Evolutionary conservation across 2,329 filamentous ascomycete genomes (phyloP).

Genomic region (Sporothrix pseudoabietina): DNA sequence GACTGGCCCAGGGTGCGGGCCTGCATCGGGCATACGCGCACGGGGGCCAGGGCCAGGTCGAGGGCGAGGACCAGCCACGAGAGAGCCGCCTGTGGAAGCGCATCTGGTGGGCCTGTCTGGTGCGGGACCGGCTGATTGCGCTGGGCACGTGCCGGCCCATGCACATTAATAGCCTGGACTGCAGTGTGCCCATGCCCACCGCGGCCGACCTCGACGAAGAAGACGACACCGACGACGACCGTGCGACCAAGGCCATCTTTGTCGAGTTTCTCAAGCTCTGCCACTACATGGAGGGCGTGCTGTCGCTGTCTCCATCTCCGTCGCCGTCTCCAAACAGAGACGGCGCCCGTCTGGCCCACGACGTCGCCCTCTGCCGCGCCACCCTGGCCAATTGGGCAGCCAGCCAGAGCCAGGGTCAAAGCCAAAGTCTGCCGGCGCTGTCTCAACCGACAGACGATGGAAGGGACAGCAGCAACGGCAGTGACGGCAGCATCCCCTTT

Average conservation of each 20-base stretch:
- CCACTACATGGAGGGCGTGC: neutral
- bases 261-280: neutral
- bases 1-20: neutral
- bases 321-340: neutral
- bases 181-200: neutral
- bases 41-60: neutral
- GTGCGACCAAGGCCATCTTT: neutral
- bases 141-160: neutral
- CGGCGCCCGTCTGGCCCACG: neutral
- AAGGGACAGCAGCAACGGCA: neutral
- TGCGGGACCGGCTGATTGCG: neutral
- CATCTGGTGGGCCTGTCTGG: slow-evolving; percentile 4
- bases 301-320: neutral
- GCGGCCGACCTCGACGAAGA: neutral
- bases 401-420: neutral
- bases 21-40: neutral
- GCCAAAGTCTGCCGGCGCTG: neutral
- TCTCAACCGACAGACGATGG: neutral
- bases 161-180: slow-evolving; percentile 7
- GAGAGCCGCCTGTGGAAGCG: neutral
- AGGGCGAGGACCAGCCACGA: neutral
- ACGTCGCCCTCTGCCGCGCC: neutral
- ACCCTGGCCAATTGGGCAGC: neutral
- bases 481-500: neutral
- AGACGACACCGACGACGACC: neutral